Evolutionary conservation across 371 early-diverging fungal species (phyloP).

Genomic region (Rhizopus stolonifer): DNA sequence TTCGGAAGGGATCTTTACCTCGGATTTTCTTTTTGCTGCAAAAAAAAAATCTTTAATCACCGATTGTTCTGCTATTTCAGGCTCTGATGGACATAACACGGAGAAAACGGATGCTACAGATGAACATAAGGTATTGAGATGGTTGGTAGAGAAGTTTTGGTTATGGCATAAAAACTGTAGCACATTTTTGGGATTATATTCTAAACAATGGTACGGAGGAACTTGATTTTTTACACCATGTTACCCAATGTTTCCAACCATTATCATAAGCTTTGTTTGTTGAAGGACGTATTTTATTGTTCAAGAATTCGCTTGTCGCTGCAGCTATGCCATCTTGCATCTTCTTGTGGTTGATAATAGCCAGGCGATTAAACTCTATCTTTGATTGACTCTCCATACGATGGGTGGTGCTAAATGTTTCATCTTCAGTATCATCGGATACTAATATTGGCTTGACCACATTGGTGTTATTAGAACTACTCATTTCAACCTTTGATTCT

Average conservation of each 20-base stretch:
- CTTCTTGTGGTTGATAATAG: too few species aligned
- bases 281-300: too few species aligned
- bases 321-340: too few species aligned
- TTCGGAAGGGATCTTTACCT: neutral
- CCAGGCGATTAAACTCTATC: too few species aligned
- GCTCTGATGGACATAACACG: neutral
- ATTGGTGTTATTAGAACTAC: slow-evolving; percentile 24
- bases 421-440: slow-evolving; percentile 13
- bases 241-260: too few species aligned
- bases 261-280: too few species aligned
- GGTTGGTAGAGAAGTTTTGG: neutral
- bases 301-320: too few species aligned
- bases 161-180: neutral
- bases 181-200: neutral
- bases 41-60: slow-evolving; percentile 6
- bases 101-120: slow-evolving; percentile 11
- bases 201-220: neutral
- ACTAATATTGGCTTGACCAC: slow-evolving; percentile 31
- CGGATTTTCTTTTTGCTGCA: slow-evolving; percentile 1
- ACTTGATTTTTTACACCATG: too few species aligned
- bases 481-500: slow-evolving; percentile 9
- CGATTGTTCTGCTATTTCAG: neutral
- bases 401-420: neutral
- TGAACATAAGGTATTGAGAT: slow-evolving; percentile 7
- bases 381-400: too few species aligned